A percentile compares a stretch with the other conserved stretches of the same genome.
Evolutionary conservation across 805 yeast species (phyloP).

Genomic region (Ogataea naganishii): DNA sequence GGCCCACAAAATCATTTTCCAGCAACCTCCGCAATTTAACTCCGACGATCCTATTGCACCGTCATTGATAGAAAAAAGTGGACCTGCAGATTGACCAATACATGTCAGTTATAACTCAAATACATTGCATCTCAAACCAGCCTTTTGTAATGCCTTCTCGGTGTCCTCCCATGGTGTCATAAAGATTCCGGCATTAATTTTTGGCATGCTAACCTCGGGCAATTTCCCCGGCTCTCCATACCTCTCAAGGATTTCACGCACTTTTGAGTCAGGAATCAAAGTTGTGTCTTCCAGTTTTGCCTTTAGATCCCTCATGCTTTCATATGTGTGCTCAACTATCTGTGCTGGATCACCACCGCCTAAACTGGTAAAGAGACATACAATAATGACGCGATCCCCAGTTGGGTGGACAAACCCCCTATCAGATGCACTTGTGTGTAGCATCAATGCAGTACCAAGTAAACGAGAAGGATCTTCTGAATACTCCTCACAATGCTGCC

Average conservation of each 20-base stretch:
- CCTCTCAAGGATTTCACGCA: constrained; percentile 1
- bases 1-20: no score
- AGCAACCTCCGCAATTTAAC: no score
- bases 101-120: constrained; percentile 29
- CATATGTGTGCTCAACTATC: constrained; percentile 42
- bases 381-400: constrained; percentile 29
- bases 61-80: constrained; percentile 2
- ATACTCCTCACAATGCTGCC: constrained; percentile 28
- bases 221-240: constrained; percentile 2
- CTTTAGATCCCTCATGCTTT: constrained; percentile 39
- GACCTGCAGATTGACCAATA: no score
- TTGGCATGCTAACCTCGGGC: constrained; percentile 51
- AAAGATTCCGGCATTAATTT: constrained; percentile 75
- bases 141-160: constrained; percentile 36
- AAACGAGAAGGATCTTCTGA: constrained; percentile 20
- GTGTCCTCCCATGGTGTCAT: constrained; percentile 73
- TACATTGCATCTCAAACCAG: constrained; percentile 32
- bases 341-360: constrained; percentile 40
- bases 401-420: constrained; percentile 20
- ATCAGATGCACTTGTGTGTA: constrained; percentile 26
- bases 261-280: constrained; percentile 1
- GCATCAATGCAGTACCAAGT: constrained; percentile 47
- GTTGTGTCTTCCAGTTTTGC: constrained; percentile 23
- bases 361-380: constrained; percentile 68
- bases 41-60: no score